Conservation (phyloP, 2,329 filamentous ascomycete species). For the Arthrobotrys sinensis region DNA sequence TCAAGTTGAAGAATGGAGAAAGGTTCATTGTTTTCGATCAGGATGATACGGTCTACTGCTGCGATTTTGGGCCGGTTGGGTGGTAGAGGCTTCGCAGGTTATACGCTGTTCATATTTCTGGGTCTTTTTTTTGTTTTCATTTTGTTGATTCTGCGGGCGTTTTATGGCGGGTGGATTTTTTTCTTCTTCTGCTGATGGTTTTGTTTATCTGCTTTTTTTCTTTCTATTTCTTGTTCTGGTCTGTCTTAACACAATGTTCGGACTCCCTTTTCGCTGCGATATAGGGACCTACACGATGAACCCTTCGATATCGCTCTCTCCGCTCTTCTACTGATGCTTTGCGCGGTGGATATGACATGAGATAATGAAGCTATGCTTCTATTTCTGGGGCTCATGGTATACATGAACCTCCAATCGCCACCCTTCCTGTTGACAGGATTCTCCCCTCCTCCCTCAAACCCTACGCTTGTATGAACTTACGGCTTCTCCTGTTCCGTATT, state of each 20-base stretch:
- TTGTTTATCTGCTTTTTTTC: slow-evolving; percentile 2
- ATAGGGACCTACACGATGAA: neutral
- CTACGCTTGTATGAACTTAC: neutral
- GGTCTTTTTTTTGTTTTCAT: neutral
- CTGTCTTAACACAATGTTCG: neutral
- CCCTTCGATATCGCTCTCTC: neutral
- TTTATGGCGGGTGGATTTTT: neutral
- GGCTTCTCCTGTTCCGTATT: neutral
- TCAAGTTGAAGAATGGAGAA: slow-evolving; percentile 54
- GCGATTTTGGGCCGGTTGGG: slow-evolving; percentile 59
- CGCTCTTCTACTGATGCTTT: neutral
- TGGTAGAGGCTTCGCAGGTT: slow-evolving; percentile 17
- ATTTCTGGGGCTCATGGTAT: too few relatives aligned
- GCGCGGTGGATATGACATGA: neutral
- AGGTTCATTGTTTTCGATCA: slow-evolving; percentile 58
- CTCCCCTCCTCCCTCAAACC: too few relatives aligned
- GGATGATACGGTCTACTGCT: slow-evolving; percentile 57
- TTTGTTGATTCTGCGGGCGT: neutral
- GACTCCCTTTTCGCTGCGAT: neutral
- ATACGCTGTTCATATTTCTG: neutral
- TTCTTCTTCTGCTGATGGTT: neutral
- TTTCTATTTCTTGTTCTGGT: neutral
- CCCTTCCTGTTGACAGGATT: too few relatives aligned
- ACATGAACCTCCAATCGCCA: too few relatives aligned
- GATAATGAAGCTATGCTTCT: neutral